A percentile compares a stretch with the other conserved stretches of the same genome.
These are phyloP conservation scores for Sporisorium iseilematis-ciliati DNA, from an alignment of 1,284 basidiomycete genomes.

Conservation along the genomic window DNA sequence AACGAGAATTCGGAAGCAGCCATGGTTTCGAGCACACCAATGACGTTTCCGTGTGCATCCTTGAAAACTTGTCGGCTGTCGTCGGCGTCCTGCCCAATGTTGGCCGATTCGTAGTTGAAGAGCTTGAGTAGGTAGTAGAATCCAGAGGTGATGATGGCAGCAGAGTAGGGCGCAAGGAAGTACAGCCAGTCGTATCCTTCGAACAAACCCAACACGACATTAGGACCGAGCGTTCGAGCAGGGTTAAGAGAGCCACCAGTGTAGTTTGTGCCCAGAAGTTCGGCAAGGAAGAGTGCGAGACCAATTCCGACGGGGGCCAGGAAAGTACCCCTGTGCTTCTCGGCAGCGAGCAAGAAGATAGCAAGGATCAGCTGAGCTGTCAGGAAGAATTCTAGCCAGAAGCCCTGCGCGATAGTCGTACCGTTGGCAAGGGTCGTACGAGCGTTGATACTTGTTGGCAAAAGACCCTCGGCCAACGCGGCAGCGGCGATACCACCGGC, in stretches of 20 bases:
- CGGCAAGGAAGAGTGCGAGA: constrained; percentile 54
- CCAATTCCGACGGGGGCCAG: constrained; percentile 61
- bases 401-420: constrained; percentile 58
- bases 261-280: constrained; percentile 58
- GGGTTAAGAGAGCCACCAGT: constrained; percentile 63
- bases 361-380: constrained; percentile 71
- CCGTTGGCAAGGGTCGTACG: constrained; percentile 69
- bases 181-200: constrained; percentile 58
- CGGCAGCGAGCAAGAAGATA: constrained; percentile 72
- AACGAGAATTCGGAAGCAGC: constrained; percentile 32
- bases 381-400: constrained; percentile 72
- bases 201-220: constrained; percentile 44
- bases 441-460: constrained; percentile 70
- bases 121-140: constrained; percentile 54
- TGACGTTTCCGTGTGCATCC: constrained; percentile 47
- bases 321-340: constrained; percentile 71
- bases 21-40: constrained; percentile 54
- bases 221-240: constrained; percentile 57
- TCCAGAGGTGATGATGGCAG: constrained; percentile 45
- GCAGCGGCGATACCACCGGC: constrained; percentile 72
- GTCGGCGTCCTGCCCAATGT: constrained; percentile 56
- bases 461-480: constrained; percentile 70
- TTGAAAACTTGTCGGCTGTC: constrained; percentile 48
- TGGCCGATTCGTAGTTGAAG: constrained; percentile 56
- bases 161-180: constrained; percentile 52